Base-by-base conservation (phyloP, 192 early-diverging fungal species). In the Coemansia sp. region DNA sequence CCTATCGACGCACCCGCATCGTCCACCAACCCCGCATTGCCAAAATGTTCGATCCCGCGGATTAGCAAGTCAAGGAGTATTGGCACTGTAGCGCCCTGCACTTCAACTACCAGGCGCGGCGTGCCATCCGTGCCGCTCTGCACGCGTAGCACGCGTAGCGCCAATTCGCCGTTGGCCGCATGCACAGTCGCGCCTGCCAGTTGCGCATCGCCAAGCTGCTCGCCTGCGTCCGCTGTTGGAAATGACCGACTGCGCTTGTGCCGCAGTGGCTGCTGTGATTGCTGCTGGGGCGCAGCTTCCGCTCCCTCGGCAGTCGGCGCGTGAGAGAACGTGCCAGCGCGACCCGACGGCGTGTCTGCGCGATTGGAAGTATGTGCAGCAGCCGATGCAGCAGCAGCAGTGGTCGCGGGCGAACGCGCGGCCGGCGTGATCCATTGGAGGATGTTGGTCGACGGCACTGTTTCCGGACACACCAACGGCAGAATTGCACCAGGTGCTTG, bases 31-130 rank as follows among this genome's bases (percentile, higher is more conserved):
- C 64, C 58, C 8, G 65, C 49, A 25, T 68, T 69, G 49, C 65
- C 65, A 7, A 53, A 63, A 16, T 79, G 76, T 50, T 72, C 82
- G 0, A 88, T 73, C 0, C 88, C 89, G 59, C 86, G 76, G 18
- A 88, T 73, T 6, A 87, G 70, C 14, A 88, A 63, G 19, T 89
- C 83, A 47, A 90, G 65, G 31, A 90, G 56, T 7, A 67, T 51
- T 14, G 81, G 70, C 22, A 89, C 53, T 8, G 84, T 85, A 5
- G 88, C 89, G 24, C 86, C 87, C 34, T 88, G 86, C 10, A 90
- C 84, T 27, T 84, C 71, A 6, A 85, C 89, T 4, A 83, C 68
- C 19, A 84, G 71, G 9, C 73, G 54, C 58, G 76, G 24, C 19
- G 65, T 52, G 19, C 27, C 22, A 14, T 14, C 31, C 26, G n/a